phyloP scores from a whole-genome alignment of 768 basidiomycete species.

The Amanita exitialis region DNA sequence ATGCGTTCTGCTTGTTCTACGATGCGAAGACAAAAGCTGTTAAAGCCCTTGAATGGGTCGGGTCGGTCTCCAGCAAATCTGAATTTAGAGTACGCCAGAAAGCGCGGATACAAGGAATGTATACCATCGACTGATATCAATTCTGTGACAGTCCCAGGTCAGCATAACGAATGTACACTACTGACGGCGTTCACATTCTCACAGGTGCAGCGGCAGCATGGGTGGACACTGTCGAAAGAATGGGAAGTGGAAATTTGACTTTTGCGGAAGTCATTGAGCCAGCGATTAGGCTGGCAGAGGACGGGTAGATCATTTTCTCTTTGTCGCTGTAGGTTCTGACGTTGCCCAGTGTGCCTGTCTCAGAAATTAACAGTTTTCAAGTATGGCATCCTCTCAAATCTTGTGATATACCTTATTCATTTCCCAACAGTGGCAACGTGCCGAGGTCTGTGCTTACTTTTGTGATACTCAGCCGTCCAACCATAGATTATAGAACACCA shows the following conservation, averaged over 20 bases:
- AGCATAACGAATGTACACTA: background rate
- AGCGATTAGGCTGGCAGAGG: slow-evolving; percentile 85
- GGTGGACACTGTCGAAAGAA: slow-evolving; percentile 77
- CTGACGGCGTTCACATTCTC: background rate
- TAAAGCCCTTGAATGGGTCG: slow-evolving; percentile 86
- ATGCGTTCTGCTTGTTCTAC: slow-evolving; percentile 91
- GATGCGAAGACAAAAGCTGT: slow-evolving; percentile 76
- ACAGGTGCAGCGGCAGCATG: slow-evolving; percentile 90
- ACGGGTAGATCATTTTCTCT: slow-evolving; percentile 48
- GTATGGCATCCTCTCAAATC: slow-evolving; percentile 22
- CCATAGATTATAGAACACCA: slow-evolving; percentile 32
- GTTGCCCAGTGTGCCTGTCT: slow-evolving; percentile 66
- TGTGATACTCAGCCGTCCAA: background rate
- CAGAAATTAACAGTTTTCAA: slow-evolving; percentile 61
- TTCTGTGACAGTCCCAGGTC: slow-evolving; percentile 82
- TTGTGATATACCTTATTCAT: background rate
- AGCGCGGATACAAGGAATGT: slow-evolving; percentile 56
- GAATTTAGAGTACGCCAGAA: slow-evolving; percentile 59
- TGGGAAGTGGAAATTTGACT: slow-evolving; percentile 66
- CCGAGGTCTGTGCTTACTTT: slow-evolving; percentile 33
- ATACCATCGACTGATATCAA: slow-evolving; percentile 83
- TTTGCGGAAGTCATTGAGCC: slow-evolving; percentile 72
- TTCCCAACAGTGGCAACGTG: slow-evolving; percentile 37
- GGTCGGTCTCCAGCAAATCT: slow-evolving; percentile 79
- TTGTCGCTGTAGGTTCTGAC: background rate